Percentiles rank a stretch among this genome's conserved stretches.
Conservation (phyloP, 2,329 filamentous ascomycete genomes). For the Xylaria sp. region DNA sequence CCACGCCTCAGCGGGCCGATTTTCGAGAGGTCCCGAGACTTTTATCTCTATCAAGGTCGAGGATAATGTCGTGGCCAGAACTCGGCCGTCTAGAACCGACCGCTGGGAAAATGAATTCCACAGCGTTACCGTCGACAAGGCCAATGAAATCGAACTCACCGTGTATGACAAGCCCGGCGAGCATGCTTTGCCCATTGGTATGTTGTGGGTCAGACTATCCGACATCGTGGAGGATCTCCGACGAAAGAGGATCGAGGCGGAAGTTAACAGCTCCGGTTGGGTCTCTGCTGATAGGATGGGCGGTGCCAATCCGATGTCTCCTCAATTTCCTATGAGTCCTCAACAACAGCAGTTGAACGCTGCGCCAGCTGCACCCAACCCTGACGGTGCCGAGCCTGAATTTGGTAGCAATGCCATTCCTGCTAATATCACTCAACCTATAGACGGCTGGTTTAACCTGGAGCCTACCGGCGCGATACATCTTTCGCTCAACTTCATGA, state of each 20-base stretch:
- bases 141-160: constrained; percentile 95
- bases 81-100: constrained; percentile 77
- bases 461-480: constrained; percentile 93
- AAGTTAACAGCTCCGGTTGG: constrained; percentile 92
- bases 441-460: constrained; percentile 95
- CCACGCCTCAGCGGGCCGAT: constrained; percentile 77
- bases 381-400: constrained; percentile 27
- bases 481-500: constrained; percentile 84
- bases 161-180: constrained; percentile 95
- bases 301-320: constrained; percentile 39
- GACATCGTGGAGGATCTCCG: constrained; percentile 98
- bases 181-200: constrained; percentile 83
- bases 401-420: constrained; percentile 40
- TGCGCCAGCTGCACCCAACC: constrained; percentile 39
- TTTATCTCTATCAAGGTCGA: constrained; percentile 97
- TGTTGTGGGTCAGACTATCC: constrained; percentile 94
- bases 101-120: constrained; percentile 89
- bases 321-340: constrained; percentile 56
- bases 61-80: constrained; percentile 84
- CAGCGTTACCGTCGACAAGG: constrained; percentile 92
- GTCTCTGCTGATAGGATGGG: constrained; percentile 95
- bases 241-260: constrained; percentile 92
- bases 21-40: constrained; percentile 87
- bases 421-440: constrained; percentile 53
- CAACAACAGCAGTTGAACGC: constrained; percentile 41